Evolutionary conservation across 768 basidiomycete genomes (phyloP), one percentile per base, ranked within the genome.

Genomic region (Tephrocybe sp.): DNA sequence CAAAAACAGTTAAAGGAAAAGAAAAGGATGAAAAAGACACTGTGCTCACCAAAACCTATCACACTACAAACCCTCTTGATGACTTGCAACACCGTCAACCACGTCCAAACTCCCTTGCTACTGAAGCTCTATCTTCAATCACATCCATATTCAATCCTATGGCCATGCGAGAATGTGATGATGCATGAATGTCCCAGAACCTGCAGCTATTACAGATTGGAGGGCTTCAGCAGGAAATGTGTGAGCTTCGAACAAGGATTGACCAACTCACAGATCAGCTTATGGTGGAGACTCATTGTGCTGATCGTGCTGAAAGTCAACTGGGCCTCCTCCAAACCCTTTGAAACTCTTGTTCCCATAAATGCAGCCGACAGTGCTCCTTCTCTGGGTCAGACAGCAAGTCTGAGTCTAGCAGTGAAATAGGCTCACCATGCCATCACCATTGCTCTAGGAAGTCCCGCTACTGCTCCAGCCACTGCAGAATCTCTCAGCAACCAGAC

Each of bases 141-240:
- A 51, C 43, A 14, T 32, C 17, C 19, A n/a, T 19, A 30, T 55
- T 55, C 48, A 55, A 49, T 23, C 40, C 55, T 23, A 19, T 26
- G 1, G 12, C 20, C 9, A 10, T 45, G 39, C 51, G 17, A 5
- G 41, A 52, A 14, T 42, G 46, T 17, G 47, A 56, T 31, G 47
- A 56, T 22, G 30, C 33, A n/a, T 46, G 32, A 8, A 49, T 48
- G 34, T 34, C 45, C 19, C 35, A 52, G 8, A 48, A 32, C 19
- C 16, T 56, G 11, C 55, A 56, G 14, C 34, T 46, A 20, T 33
- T 31, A 19, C 54, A 55, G 36, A 36, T 59, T 10, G 34, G 44
- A 20, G 16, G 35, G 4, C 8, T 40, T 14, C 54, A 52, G 12
- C 31, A 43, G 6, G 44, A 59, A 32, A 12, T 49, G 5, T 34